Evolutionary conservation across 225 moss, liverwort and hornwort genomes (phyloP), one percentile per base, ranked within the genome.

Genomic region (Takakia lepidozioides): DNA sequence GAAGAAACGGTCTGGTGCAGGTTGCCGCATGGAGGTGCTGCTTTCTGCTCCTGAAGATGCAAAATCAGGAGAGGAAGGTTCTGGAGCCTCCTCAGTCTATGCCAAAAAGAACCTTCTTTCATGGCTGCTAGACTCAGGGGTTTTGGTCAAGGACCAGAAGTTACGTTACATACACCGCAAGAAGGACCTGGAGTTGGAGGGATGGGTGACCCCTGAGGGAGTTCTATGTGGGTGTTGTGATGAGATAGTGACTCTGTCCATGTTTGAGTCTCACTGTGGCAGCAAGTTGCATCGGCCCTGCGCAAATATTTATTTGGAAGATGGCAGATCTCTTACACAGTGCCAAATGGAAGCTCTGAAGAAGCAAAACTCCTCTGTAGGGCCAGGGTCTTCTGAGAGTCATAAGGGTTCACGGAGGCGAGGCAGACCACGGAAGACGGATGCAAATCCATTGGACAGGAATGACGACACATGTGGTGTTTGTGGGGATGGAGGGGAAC

Each of bases 381-480:
- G 63, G 18, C 45, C 61, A 47, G 60, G 68, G 48, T 27, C 48
- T 14, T 28, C 51, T 39, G 42, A 75, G 61, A 56, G 51, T 44
- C 59, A 43, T 51, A 51, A 49, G 49, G 66, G 63, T 6, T 36
- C 42, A 20, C 65, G 63, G 7, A 74, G 63, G 52, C 55, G 79
- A 43, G 66, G 60, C 32, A 80, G 63, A 51, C 40, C 54, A 62
- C 57, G 26, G 61, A 84, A 62, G 68, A 71, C 29, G 19, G 56
- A 69, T 25, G 55, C 51, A 48, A 78, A 69, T 62, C 35, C 44
- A 30, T 64, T 64, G 48, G 78, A 78, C 65, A 65, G 64, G 56
- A 93, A 87, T 56, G 92, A 93, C 58, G 92, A 93, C 47, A 93
- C 92, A 27, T 93, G 92, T 64, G 92, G 92, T 42, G 75, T 88